A percentile compares a stretch with the other conserved stretches of the same genome.
phyloP scores from a whole-genome alignment of 306 rosid species.

The Crataegus laevigata region DNA sequence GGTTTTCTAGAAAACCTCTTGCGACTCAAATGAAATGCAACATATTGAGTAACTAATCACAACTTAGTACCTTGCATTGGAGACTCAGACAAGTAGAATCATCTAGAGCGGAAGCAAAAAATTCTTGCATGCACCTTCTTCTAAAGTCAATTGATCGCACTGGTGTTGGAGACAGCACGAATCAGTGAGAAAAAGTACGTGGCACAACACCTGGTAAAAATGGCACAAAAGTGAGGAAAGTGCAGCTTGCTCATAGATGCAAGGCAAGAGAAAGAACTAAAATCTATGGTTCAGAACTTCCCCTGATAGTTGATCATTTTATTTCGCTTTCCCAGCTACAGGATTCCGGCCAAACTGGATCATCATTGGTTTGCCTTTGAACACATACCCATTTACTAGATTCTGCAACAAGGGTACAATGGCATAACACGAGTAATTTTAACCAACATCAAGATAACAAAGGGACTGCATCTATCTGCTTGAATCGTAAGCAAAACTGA shows the following conservation, averaged over 20 bases:
- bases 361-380: slow-evolving; percentile 90
- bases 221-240: neutral
- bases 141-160: neutral
- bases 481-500: neutral
- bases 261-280: neutral
- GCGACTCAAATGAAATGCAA: no score
- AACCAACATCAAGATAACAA: neutral
- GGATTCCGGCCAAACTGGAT: slow-evolving; percentile 88
- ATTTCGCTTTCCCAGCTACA: slow-evolving; percentile 44
- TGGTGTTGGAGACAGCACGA: neutral
- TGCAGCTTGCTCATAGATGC: neutral
- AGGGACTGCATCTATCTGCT: neutral
- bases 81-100: neutral
- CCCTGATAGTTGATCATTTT: neutral
- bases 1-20: no score
- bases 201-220: neutral
- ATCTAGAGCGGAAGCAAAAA: no score
- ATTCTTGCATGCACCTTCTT: no score
- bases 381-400: slow-evolving; percentile 71
- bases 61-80: neutral
- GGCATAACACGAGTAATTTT: neutral
- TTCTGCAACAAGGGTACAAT: slow-evolving; percentile 44
- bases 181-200: neutral
- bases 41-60: neutral
- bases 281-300: neutral